Percentiles rank a stretch among this genome's conserved stretches.
phyloP scores from a whole-genome alignment of 495 filamentous ascomycete species.

The Trypethelium eluteriae region DNA sequence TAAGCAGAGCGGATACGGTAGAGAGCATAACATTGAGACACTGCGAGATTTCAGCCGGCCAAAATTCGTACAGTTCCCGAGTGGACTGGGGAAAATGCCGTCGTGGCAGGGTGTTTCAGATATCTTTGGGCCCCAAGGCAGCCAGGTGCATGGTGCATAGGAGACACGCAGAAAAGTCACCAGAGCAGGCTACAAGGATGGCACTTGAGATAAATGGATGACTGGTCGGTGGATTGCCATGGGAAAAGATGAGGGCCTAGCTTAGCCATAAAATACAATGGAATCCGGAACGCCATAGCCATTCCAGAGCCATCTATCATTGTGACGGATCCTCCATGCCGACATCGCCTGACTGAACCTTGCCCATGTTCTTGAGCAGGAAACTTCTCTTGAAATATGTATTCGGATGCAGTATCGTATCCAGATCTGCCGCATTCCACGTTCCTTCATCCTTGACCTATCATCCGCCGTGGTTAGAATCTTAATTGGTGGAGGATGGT shows the following conservation, averaged over 20 bases:
- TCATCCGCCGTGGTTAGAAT: background rate
- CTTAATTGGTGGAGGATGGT: background rate
- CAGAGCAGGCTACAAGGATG: background rate
- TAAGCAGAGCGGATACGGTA: constrained; percentile 13
- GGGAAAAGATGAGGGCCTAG: background rate
- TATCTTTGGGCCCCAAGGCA: background rate
- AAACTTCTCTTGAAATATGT: constrained; percentile 95
- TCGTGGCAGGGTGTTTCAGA: background rate
- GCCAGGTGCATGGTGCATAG: background rate
- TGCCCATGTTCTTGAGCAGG: constrained; percentile 65
- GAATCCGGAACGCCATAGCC: background rate
- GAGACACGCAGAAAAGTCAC: background rate
- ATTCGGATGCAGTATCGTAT: constrained; percentile 96
- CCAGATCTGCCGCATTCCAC: constrained; percentile 72
- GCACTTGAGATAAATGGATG: too few species aligned
- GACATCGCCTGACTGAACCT: constrained; percentile 30
- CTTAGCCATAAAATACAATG: background rate
- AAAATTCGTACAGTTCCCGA: constrained; percentile 4
- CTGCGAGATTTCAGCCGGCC: constrained; percentile 8
- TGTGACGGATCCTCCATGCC: constrained; percentile 21
- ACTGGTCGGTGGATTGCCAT: too few species aligned
- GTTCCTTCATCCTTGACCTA: constrained; percentile 68
- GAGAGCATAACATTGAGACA: constrained; percentile 10
- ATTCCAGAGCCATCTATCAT: background rate
- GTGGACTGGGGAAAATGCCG: background rate